Evolutionary conservation across 352 stramenopile genomes (phyloP).

Genomic region (Phytophthora palmivora): DNA sequence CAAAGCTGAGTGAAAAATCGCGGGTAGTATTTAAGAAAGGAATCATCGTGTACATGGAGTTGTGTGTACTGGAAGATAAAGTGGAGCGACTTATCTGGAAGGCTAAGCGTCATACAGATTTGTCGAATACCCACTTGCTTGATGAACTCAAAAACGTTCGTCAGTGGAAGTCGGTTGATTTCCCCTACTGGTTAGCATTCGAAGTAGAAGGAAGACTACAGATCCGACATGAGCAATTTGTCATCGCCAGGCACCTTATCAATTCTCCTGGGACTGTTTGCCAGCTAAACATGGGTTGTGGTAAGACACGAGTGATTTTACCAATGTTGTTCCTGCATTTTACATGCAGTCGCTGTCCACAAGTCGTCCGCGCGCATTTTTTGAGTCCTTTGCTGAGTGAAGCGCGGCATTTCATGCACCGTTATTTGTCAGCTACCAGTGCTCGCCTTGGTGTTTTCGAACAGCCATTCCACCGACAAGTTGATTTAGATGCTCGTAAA

Average conservation of each 20-base stretch:
- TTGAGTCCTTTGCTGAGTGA: constrained; percentile 71
- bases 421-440: constrained; percentile 51
- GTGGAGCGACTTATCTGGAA: constrained; percentile 46
- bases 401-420: constrained; percentile 72
- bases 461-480: constrained; percentile 77
- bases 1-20: constrained; percentile 27
- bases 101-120: constrained; percentile 1
- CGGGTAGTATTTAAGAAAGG: constrained; percentile 29
- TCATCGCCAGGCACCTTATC: constrained; percentile 80
- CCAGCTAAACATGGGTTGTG: constrained; percentile 90
- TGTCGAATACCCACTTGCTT: constrained; percentile 41
- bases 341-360: constrained; percentile 17
- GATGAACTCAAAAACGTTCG: constrained; percentile 62
- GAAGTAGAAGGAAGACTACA: constrained; percentile 83
- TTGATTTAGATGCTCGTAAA: constrained; percentile 37
- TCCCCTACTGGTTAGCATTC: constrained; percentile 89
- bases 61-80: too few relatives aligned
- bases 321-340: constrained; percentile 91
- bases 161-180: constrained; percentile 55
- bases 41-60: constrained; percentile 48
- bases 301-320: constrained; percentile 90
- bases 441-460: constrained; percentile 58
- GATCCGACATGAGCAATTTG: too few relatives aligned
- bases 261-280: constrained; percentile 66
- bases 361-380: too few relatives aligned